Base-by-base conservation (phyloP, 306 rosid genomes). In the Citrullus mucosospermus region DNA sequence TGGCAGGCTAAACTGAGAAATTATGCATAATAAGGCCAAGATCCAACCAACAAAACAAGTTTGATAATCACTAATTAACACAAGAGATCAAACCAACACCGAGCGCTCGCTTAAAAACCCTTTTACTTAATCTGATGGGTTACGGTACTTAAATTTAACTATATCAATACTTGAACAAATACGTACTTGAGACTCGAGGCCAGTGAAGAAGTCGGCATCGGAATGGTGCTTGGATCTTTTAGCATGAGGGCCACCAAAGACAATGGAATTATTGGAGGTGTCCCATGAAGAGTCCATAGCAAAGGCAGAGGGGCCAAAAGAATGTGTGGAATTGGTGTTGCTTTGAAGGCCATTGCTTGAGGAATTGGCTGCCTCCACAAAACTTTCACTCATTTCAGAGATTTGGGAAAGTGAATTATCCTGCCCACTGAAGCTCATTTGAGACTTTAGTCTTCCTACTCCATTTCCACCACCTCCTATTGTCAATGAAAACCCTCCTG, bases 381-480 rank as follows among this genome's bases (percentile, higher is more conserved):
- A 79, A 22, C 81, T 79, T 46, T 91, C 91, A 8, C 79, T 83
- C 53, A 86, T 87, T 81, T 86, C 91, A 12, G 93, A 86, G 78
- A 89, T 86, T 22, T 91, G 93, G 50, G 96, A 89, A 57, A 86
- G 85, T 71, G 90, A 91, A 69, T 48, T 48, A 48, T 93, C 98
- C 79, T 91, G 98, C 60, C 90, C 84, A 17, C 90, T 89, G 83
- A 92, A 92, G 83, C 98, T 94, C 88, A 94, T 60, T 41, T 94
- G 96, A 2, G 95, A 80, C 81, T 88, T 92, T 83, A 92, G 80
- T 78, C 94, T 87, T 9, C 93, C 80, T 2, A 77, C 85, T 60
- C 90, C 84, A 70, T 59, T 86, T 16, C 87, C 86, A 71, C 92
- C 91, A 13, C 61, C 68, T 78, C 87, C 98, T 60, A 89, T 88